These are phyloP conservation scores for Pilaira anomala DNA, from an alignment of 192 early-diverging fungal species.

Conservation along the genomic window DNA sequence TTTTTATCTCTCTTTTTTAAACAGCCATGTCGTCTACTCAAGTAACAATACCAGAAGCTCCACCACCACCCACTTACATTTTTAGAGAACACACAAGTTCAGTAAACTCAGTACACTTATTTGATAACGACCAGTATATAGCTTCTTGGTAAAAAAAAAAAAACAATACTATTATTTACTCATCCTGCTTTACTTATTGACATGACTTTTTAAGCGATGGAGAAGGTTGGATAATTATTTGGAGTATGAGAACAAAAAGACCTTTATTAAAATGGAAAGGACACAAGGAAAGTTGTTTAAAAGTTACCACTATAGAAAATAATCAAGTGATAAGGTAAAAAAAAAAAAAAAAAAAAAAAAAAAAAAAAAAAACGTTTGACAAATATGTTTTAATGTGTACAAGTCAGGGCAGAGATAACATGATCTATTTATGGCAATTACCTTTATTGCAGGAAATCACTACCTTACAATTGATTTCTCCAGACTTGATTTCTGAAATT, in stretches of 20 bases:
- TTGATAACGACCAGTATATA: constrained; percentile 22
- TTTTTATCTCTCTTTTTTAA: not conserved
- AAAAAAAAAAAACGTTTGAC: not conserved
- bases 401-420: constrained; percentile 37
- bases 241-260: constrained; percentile 26
- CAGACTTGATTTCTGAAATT: constrained; percentile 9
- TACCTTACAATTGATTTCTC: not conserved
- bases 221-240: constrained; percentile 27
- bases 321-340: constrained; percentile 23
- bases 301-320: constrained; percentile 9
- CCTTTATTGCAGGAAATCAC: not conserved
- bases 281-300: constrained; percentile 24
- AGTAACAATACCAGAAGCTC: not conserved
- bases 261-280: constrained; percentile 30
- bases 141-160: constrained; percentile 27
- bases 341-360: not conserved
- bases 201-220: constrained; percentile 19
- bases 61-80: constrained; percentile 30
- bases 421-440: constrained; percentile 31
- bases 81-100: constrained; percentile 28
- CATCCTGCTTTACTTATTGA: not conserved
- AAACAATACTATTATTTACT: not conserved
- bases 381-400: constrained; percentile 2
- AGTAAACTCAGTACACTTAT: constrained; percentile 25
- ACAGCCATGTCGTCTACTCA: too few relatives aligned